phyloP scores from a whole-genome alignment of 352 stramenopile species.

The Phytophthora fragariaefolia region DNA sequence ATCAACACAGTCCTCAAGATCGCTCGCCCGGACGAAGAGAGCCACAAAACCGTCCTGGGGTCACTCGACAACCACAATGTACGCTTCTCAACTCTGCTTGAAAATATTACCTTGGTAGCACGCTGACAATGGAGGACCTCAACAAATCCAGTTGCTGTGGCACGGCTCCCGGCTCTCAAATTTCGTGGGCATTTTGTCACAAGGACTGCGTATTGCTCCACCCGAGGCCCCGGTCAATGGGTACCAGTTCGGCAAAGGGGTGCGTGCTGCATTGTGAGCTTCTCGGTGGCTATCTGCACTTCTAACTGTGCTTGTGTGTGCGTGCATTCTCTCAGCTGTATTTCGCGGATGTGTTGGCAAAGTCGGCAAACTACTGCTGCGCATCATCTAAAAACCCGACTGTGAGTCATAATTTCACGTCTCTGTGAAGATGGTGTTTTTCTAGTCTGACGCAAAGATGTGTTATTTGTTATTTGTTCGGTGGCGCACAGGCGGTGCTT shows the following conservation, averaged over 20 bases:
- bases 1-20: slow-evolving; percentile 68
- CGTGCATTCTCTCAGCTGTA: slow-evolving; percentile 51
- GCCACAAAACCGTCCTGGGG: slow-evolving; percentile 49
- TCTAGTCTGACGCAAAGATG: not conserved
- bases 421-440: too few relatives aligned
- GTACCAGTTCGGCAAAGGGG: slow-evolving; percentile 78
- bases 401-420: too few relatives aligned
- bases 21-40: slow-evolving; percentile 51
- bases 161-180: slow-evolving; percentile 70
- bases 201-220: slow-evolving; percentile 74
- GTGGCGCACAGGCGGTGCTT: slow-evolving; percentile 41
- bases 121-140: slow-evolving; percentile 6
- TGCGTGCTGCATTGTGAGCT: slow-evolving; percentile 10
- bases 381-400: slow-evolving; percentile 33
- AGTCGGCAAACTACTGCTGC: slow-evolving; percentile 67
- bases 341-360: slow-evolving; percentile 68
- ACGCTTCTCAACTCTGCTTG: not conserved
- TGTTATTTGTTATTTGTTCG: not conserved
- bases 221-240: slow-evolving; percentile 64
- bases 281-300: not conserved
- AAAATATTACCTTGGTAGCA: not conserved
- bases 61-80: slow-evolving; percentile 69
- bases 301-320: not conserved
- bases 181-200: slow-evolving; percentile 69
- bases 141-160: slow-evolving; percentile 50